These are phyloP conservation scores for Earliella scabrosa DNA, from an alignment of 1,284 basidiomycete genomes.

Conservation along the genomic window DNA sequence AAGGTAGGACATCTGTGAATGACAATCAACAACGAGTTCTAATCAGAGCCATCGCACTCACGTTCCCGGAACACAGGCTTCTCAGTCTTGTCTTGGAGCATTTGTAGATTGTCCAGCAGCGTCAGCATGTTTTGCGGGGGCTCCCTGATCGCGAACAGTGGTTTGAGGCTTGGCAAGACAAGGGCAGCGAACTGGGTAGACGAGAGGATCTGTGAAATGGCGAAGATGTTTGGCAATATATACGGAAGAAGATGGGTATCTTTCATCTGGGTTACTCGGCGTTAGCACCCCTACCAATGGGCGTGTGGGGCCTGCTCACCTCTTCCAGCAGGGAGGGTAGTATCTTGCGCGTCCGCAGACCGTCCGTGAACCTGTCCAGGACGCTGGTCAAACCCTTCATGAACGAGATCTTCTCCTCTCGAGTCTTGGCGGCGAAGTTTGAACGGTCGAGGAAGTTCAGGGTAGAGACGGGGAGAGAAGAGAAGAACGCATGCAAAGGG, in stretches of 20 bases:
- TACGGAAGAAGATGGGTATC: constrained; percentile 91
- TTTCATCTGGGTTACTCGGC: constrained; percentile 94
- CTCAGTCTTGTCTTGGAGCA: constrained; percentile 91
- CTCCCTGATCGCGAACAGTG: constrained; percentile 90
- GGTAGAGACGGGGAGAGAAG: constrained; percentile 95
- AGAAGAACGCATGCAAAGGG: constrained; percentile 89
- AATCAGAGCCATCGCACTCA: constrained; percentile 46
- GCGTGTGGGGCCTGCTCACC: no score
- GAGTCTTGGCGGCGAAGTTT: constrained; percentile 91
- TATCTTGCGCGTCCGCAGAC: constrained; percentile 88
- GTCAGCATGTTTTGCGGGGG: constrained; percentile 98
- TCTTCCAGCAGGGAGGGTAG: constrained; percentile 95
- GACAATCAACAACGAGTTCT: not conserved
- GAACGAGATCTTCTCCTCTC: constrained; percentile 96
- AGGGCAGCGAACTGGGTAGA: constrained; percentile 82
- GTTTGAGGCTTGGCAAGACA: constrained; percentile 89
- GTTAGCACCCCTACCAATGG: no score
- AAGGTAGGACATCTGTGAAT: constrained; percentile 82
- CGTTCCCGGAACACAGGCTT: constrained; percentile 88
- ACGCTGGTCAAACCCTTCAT: constrained; percentile 90
- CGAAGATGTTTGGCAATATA: constrained; percentile 97
- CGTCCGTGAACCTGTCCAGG: constrained; percentile 86
- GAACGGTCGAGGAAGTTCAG: constrained; percentile 96
- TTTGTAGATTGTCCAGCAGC: constrained; percentile 85
- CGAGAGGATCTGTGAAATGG: constrained; percentile 81